A percentile compares a stretch with the other conserved stretches of the same genome.
Evolutionary conservation across 2,329 filamentous ascomycete species (phyloP).

Genomic region (Coniochaeta hoffmannii): DNA sequence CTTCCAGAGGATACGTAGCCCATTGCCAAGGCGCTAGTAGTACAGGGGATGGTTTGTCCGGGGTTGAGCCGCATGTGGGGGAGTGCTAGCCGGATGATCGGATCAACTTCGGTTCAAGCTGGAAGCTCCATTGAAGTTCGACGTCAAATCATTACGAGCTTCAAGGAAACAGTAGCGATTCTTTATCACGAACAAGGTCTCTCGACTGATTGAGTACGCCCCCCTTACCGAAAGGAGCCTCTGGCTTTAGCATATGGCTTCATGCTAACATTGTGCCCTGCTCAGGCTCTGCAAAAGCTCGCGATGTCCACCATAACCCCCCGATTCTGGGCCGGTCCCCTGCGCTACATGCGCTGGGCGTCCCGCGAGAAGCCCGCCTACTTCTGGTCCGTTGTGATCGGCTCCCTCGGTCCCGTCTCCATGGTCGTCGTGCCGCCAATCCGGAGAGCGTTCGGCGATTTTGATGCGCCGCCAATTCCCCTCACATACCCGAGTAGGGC

Average conservation of each 20-base stretch:
- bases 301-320: constrained; percentile 57
- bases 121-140: background rate
- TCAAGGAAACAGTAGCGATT: background rate
- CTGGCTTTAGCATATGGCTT: background rate
- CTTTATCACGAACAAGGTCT: background rate
- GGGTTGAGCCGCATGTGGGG: background rate
- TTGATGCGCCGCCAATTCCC: constrained; percentile 64
- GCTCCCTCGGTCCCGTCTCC: constrained; percentile 61
- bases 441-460: constrained; percentile 65
- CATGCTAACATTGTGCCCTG: background rate
- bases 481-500: constrained; percentile 90
- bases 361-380: constrained; percentile 81
- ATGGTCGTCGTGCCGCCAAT: constrained; percentile 68
- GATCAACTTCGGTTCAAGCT: background rate
- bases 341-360: constrained; percentile 84
- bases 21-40: constrained; percentile 21
- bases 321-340: constrained; percentile 75
- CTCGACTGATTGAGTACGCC: constrained; percentile 1
- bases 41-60: background rate
- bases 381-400: constrained; percentile 80
- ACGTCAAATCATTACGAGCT: background rate
- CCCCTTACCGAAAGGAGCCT: background rate
- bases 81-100: no score
- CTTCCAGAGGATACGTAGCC: constrained; percentile 23
- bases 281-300: background rate